Percentiles rank a stretch among this genome's conserved stretches.
phyloP scores from a whole-genome alignment of 2,329 filamentous ascomycete species.

The Aquanectria penicillioides region DNA sequence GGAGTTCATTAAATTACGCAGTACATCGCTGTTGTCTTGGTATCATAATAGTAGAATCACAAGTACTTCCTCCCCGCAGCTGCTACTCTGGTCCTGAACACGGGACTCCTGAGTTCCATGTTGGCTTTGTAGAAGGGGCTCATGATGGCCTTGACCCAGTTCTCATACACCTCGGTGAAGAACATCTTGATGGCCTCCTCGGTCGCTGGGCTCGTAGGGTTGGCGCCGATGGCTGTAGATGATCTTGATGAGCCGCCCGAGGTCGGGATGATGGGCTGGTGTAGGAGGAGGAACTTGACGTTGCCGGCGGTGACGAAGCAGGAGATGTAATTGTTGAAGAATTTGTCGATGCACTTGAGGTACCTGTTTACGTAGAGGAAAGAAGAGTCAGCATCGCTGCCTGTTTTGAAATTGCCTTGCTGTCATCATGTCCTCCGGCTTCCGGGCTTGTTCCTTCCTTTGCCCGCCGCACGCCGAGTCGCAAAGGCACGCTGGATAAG shows the following conservation, averaged over 20 bases:
- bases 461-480: neutral
- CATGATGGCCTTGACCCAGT: conserved; percentile 97
- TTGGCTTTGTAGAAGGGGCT: conserved; percentile 93
- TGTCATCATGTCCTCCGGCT: conserved; percentile 2
- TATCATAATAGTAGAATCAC: conserved; percentile 54
- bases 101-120: conserved; percentile 84
- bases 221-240: conserved; percentile 79
- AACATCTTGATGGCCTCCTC: conserved; percentile 97
- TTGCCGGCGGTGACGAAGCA: conserved; percentile 94
- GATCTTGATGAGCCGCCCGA: conserved; percentile 59
- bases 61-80: conserved; percentile 94
- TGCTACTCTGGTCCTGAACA: conserved; percentile 84
- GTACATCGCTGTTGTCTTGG: conserved; percentile 28
- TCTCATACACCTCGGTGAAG: conserved; percentile 95
- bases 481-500: neutral
- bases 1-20: conserved; percentile 3
- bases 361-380: conserved; percentile 68
- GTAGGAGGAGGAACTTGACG: conserved; percentile 92
- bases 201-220: conserved; percentile 87
- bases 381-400: conserved; percentile 10
- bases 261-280: conserved; percentile 72
- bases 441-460: neutral
- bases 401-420: neutral
- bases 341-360: conserved; percentile 95
- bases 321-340: conserved; percentile 94